Conservation (phyloP, 108 stramenopile species). For the Pseudonitzschia multistriata region DNA sequence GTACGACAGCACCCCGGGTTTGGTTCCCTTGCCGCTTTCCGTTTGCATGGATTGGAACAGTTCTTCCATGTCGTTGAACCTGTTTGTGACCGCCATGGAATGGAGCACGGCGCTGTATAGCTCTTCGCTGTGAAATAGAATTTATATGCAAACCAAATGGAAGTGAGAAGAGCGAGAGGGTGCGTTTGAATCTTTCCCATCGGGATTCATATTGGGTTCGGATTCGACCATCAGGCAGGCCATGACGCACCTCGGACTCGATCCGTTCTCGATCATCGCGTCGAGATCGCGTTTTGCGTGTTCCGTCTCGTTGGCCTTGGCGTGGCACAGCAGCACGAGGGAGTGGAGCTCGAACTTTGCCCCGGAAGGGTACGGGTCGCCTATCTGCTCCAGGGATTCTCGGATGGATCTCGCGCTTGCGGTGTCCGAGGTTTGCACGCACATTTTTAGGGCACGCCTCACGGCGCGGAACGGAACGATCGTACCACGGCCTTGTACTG, state of each 20-base stretch:
- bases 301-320: conserved; percentile 12
- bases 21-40: neutral
- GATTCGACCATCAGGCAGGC: too few relatives aligned
- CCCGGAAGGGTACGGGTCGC: conserved; percentile 14
- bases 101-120: conserved; percentile 28
- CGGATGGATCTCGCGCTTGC: conserved; percentile 14
- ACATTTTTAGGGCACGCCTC: conserved; percentile 16
- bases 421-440: conserved; percentile 12
- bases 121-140: conserved; percentile 14
- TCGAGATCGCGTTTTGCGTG: conserved; percentile 19
- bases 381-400: conserved; percentile 1
- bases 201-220: neutral
- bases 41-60: conserved; percentile 28
- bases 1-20: conserved; percentile 19
- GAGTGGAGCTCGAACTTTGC: conserved; percentile 17
- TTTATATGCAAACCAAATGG: neutral
- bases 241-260: conserved; percentile 21
- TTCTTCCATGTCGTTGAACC: conserved; percentile 17
- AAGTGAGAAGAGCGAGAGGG: neutral
- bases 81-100: conserved; percentile 19
- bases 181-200: neutral
- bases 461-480: conserved; percentile 13
- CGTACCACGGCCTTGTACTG: neutral
- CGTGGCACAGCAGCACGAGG: conserved; percentile 18
- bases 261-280: conserved; percentile 19